Percentiles rank a stretch among this genome's conserved stretches.
Conservation (phyloP, 352 stramenopile species). For the Phytophthora citricola region DNA sequence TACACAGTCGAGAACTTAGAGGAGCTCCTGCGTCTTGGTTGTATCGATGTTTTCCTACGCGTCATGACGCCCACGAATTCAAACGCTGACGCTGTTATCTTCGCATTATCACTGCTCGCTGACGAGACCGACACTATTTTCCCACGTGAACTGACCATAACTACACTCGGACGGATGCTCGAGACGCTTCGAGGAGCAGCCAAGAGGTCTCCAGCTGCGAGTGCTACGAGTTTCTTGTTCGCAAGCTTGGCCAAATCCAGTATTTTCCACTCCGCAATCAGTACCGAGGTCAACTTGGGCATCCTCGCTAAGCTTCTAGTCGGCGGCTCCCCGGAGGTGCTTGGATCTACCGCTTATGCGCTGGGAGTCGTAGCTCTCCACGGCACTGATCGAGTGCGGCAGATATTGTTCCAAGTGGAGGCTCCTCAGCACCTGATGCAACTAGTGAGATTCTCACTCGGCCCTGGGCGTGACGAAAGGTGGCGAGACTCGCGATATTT, state of each 20-base stretch:
- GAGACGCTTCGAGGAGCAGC: constrained; percentile 70
- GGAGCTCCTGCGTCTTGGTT: constrained; percentile 57
- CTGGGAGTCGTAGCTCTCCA: constrained; percentile 56
- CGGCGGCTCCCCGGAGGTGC: constrained; percentile 56
- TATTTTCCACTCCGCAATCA: constrained; percentile 55
- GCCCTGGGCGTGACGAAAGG: constrained; percentile 40
- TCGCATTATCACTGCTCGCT: constrained; percentile 63
- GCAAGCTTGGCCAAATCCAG: constrained; percentile 59
- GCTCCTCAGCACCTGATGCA: constrained; percentile 56
- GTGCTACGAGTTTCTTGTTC: constrained; percentile 64
- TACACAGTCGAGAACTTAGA: constrained; percentile 56
- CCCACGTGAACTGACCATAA: constrained; percentile 48
- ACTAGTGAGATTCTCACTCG: constrained; percentile 36
- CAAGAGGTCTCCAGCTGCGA: constrained; percentile 62
- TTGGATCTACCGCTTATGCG: constrained; percentile 57
- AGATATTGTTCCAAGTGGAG: constrained; percentile 60
- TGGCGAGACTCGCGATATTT: constrained; percentile 53
- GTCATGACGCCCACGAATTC: constrained; percentile 52
- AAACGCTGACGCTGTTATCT: constrained; percentile 57
- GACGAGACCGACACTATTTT: constrained; percentile 64
- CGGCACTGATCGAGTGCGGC: constrained; percentile 44
- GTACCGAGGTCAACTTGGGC: constrained; percentile 58
- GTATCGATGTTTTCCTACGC: constrained; percentile 63
- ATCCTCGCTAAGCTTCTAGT: constrained; percentile 76
- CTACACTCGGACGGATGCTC: constrained; percentile 46